Conservation (phyloP, 768 basidiomycete species). For the Termitomyces sp. region DNA sequence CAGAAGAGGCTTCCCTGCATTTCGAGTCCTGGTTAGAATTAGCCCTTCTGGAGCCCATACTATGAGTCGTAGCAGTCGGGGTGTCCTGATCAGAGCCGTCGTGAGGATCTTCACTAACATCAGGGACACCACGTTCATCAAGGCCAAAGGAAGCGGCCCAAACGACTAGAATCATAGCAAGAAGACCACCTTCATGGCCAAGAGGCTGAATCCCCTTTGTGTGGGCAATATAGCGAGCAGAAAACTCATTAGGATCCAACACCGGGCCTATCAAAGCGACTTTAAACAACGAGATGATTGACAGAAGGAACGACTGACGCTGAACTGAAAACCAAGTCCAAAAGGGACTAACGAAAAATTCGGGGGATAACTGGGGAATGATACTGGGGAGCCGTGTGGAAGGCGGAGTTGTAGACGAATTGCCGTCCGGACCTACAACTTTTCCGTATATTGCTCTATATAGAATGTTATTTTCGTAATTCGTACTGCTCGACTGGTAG, state of each 20-base stretch:
- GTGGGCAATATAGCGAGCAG: slow-evolving; percentile 64
- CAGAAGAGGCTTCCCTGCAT: slow-evolving; percentile 23
- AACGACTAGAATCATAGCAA: slow-evolving; percentile 74
- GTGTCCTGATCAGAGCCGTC: slow-evolving; percentile 15
- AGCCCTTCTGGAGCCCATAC: slow-evolving; percentile 2
- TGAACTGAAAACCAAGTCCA: slow-evolving; percentile 83
- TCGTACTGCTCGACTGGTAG: not conserved
- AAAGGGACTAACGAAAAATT: slow-evolving; percentile 83
- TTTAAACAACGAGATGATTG: not conserved
- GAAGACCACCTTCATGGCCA: slow-evolving; percentile 66
- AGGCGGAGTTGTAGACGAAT: slow-evolving; percentile 26
- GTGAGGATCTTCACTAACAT: slow-evolving; percentile 18
- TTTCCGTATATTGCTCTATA: slow-evolving; percentile 76
- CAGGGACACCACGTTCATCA: slow-evolving; percentile 66
- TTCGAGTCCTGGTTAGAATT: slow-evolving; percentile 7
- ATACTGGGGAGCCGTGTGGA: slow-evolving; percentile 39
- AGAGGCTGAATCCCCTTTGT: slow-evolving; percentile 55
- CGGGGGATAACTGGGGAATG: slow-evolving; percentile 67
- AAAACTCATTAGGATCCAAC: slow-evolving; percentile 76
- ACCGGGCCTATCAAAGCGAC: slow-evolving; percentile 59
- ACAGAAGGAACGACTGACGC: slow-evolving; percentile 37
- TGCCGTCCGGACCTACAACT: slow-evolving; percentile 38
- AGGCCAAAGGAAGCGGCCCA: slow-evolving; percentile 92
- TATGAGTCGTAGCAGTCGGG: slow-evolving; percentile 3
- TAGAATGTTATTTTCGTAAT: slow-evolving; percentile 1